Base-by-base conservation (phyloP, 164 flowering plant genomes). In the Cinnamomum chago region DNA sequence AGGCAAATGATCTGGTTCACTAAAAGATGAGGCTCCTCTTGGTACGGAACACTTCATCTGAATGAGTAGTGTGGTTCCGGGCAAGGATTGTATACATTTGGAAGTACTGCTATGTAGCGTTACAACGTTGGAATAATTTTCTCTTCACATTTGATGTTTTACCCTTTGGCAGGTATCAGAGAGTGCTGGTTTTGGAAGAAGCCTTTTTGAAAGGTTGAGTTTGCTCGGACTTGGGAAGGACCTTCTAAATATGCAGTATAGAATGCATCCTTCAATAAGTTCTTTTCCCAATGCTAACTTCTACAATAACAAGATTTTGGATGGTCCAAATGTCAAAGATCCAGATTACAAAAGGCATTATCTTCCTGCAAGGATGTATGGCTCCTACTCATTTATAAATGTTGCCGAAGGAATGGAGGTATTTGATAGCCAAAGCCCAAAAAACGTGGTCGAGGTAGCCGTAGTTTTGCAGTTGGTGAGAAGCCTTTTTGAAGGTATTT, bases 191-290 rank as follows among this genome's bases (percentile, higher is more conserved):
- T 86, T 86, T 73, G 88, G 90, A 66, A 83, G 88, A 78, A 88
- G 92, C 69, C 79, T 87, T 24, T 89, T 85, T 80, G 82, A 85
- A 71, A 82, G 88, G 75, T 64, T 89, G 79, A 67, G 71, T 30
- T 18, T n/a, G 1, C 17, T 83, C n/a, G 84, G 84, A 2, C 78
- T 77, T 55, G 5, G 58, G 3, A 89, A 81, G 70, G 83, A 81
- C 70, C 85, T 86, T 50, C 84, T 89, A 0, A 76, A 84, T 62
- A 70, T 85, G 22, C 92, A 89, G 58, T 82, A 86, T 33, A 50
- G 92, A 50, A 87, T 89, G 92, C 89, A 86, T 77, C 90, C 88
- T 28, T 76, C 82, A 17, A 88, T 89, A 23, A 89, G 90, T 71
- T 33, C 1, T 11, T 89, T 87, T 67, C 90, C 92, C 28, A 88